phyloP scores from a whole-genome alignment of 2,329 filamentous ascomycete species.

The Aureobasidium mangrovei region DNA sequence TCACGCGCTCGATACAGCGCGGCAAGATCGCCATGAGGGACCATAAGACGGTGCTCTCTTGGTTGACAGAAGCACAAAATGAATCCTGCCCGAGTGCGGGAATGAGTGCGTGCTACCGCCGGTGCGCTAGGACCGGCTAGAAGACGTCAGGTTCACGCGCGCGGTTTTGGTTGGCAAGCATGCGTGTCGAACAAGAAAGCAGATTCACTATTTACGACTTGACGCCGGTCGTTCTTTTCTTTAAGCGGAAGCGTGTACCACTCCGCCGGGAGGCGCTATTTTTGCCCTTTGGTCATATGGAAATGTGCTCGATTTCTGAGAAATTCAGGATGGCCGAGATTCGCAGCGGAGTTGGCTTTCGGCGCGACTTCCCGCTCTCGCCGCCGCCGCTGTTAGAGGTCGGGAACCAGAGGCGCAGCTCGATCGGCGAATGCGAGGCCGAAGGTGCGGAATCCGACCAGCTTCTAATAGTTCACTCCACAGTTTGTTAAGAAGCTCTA shows the following conservation, averaged over 20 bases:
- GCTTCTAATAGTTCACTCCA: not conserved
- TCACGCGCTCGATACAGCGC: not conserved
- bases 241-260: not conserved
- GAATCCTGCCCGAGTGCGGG: not conserved
- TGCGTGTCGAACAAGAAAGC: conserved; percentile 1
- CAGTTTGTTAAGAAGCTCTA: not conserved
- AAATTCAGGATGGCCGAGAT: not conserved
- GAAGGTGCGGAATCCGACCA: not conserved
- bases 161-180: not conserved
- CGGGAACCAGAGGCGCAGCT: conserved; percentile 1
- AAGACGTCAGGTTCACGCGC: not conserved
- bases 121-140: not conserved
- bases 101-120: not conserved
- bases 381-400: not conserved
- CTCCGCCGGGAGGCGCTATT: not conserved
- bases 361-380: not conserved
- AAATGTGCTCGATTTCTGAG: not conserved
- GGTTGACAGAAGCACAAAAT: conserved; percentile 1
- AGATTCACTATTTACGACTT: not conserved
- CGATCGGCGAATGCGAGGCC: not conserved
- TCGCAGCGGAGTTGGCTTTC: not conserved
- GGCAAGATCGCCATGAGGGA: conserved; percentile 2
- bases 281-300: not conserved
- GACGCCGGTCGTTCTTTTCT: not conserved
- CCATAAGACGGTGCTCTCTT: not conserved